Conservation (phyloP, 768 basidiomycete species). For the Lentinula edodes region DNA sequence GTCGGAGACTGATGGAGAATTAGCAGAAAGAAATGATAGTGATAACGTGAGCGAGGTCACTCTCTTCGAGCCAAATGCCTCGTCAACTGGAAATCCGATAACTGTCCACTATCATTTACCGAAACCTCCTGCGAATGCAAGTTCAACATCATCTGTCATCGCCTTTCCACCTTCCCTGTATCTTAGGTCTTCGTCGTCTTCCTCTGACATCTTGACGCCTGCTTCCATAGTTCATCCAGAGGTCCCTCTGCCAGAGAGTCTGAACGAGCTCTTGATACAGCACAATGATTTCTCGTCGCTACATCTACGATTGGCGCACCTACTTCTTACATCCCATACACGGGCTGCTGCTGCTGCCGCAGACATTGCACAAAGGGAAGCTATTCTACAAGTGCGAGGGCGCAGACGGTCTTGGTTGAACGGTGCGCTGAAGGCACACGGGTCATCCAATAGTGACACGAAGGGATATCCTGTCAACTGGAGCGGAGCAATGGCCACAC, state of each 20-base stretch:
- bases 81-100: neutral
- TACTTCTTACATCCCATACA: conserved; percentile 35
- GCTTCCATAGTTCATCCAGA: neutral
- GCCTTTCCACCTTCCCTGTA: neutral
- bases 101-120: neutral
- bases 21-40: neutral
- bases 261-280: conserved; percentile 25
- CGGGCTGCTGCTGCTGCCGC: conserved; percentile 33
- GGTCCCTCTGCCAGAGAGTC: neutral
- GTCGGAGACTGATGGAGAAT: neutral
- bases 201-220: neutral
- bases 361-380: conserved; percentile 33
- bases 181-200: neutral
- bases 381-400: conserved; percentile 50
- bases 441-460: neutral
- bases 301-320: conserved; percentile 31
- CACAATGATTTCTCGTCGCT: conserved; percentile 27
- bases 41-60: neutral
- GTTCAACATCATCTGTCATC: neutral
- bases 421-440: neutral
- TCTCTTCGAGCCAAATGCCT: neutral
- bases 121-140: neutral
- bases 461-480: neutral
- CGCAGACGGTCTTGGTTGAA: conserved; percentile 66
- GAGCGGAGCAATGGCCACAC: neutral